Percentiles rank a stretch among this genome's conserved stretches.
Evolutionary conservation across 2,329 filamentous ascomycete genomes (phyloP).

Genomic region (Phyllachora maydis): DNA sequence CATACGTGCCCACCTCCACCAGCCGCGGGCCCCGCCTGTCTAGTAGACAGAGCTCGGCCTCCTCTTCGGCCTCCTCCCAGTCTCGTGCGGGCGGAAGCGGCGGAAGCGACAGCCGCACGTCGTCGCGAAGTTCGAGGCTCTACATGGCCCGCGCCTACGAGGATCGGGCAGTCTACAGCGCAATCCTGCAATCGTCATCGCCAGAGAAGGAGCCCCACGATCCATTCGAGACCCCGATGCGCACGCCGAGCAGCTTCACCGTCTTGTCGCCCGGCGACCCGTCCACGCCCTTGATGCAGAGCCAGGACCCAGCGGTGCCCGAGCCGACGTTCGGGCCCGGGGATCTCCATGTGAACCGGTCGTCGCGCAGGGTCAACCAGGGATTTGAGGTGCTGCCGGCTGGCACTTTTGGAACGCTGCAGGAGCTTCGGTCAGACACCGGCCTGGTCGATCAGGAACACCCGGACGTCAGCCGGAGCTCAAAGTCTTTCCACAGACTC

Average conservation of each 20-base stretch:
- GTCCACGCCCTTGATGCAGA: slow-evolving; percentile 1
- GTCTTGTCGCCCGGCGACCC: slow-evolving; percentile 2
- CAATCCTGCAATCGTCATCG: slow-evolving; percentile 1
- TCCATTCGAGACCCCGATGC: slow-evolving; percentile 3
- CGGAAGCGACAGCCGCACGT: slow-evolving; percentile 6
- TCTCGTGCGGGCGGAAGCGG: slow-evolving; percentile 4
- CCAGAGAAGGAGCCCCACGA: slow-evolving; percentile 2
- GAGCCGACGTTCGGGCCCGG: slow-evolving; percentile 14
- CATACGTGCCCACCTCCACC: slow-evolving; percentile 6
- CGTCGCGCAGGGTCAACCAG: slow-evolving; percentile 14
- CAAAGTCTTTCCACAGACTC: too few relatives aligned
- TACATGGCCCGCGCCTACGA: slow-evolving; percentile 4
- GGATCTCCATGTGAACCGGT: slow-evolving; percentile 13
- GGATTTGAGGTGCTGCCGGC: slow-evolving; percentile 17
- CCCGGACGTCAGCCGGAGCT: too few relatives aligned
- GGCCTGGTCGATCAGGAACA: too few relatives aligned
- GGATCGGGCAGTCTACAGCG: slow-evolving; percentile 1
- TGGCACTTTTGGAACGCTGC: slow-evolving; percentile 11
- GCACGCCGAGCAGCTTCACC: slow-evolving; percentile 5
- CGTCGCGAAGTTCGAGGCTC: slow-evolving; percentile 6
- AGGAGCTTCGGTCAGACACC: slow-evolving; percentile 2
- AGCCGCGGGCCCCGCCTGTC: slow-evolving; percentile 3
- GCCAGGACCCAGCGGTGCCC: slow-evolving; percentile 4
- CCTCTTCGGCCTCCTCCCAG: slow-evolving; percentile 7
- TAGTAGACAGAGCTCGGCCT: slow-evolving; percentile 6